Base-by-base conservation (phyloP, 352 stramenopile genomes). In the Saprolegnia parasitica region DNA sequence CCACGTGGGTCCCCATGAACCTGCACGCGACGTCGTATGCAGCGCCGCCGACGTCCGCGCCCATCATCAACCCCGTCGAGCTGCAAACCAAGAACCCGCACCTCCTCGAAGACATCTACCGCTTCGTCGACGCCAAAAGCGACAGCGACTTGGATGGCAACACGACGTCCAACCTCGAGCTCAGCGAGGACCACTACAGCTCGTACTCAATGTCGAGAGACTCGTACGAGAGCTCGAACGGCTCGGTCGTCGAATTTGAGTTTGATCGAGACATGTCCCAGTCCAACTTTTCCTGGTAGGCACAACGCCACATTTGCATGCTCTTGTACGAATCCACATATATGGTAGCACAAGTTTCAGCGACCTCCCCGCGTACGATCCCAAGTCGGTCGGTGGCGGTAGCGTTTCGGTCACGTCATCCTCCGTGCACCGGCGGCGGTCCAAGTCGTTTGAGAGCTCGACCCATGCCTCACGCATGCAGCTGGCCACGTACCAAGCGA, bases 41-140 rank as follows among this genome's bases (percentile, higher is more conserved):
- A 3, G 46, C 46, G 35, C 47, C 63, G 13, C 16, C 40, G 16
- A 21, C 61, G 5, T 26, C 61, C 6, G 61, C 39, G 26, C 13
- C 61, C 6, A 37, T 55, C 6, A 40, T 70, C 26, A 61, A 52
- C 15, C 50, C 55, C 9, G 62, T 52, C 20, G 54, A 52, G 1
- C 62, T 70, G 21, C 42, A 70, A 62, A 57, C 46, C 16, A 70
- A 70, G 23, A 58, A 70, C 35, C 45, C 21, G 16, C 45, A 70
- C 11, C 40, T 70, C 4, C 24, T 70, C 21, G 63, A 70, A 62
- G 63, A 70, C 63, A 70, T 70, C 21, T 42, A 52, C 13, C 63
- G 63, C 37, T 70, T 70, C 24, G 63, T 70, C 24, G 63, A 70
- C 39, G 21, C 50, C 50, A 58, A 70, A 24, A 70, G 63, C 54